These are phyloP conservation scores for Elaphomyces granulatus DNA, from an alignment of 495 filamentous ascomycete genomes.

Conservation along the genomic window DNA sequence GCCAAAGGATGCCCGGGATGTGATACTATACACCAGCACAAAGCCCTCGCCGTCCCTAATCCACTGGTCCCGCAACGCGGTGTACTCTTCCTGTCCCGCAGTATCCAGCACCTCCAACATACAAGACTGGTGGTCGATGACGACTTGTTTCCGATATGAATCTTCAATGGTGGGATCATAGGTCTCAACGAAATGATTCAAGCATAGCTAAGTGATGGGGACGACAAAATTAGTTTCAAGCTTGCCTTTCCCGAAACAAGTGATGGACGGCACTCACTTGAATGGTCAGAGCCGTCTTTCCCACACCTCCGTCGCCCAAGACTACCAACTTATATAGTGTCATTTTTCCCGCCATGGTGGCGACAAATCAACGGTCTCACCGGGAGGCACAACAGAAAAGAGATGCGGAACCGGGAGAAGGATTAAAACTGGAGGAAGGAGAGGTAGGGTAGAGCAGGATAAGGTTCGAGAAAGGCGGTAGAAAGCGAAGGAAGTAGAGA, in stretches of 20 bases:
- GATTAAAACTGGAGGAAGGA: too few species aligned
- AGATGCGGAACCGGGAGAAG: too few species aligned
- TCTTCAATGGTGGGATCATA: constrained; percentile 98
- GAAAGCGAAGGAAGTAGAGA: too few species aligned
- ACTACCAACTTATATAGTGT: constrained; percentile 98
- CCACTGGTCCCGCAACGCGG: constrained; percentile 93
- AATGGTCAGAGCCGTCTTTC: constrained; percentile 95
- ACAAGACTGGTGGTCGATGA: constrained; percentile 90
- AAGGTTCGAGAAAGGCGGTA: too few species aligned
- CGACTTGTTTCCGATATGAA: constrained; percentile 95
- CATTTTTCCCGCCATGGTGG: constrained; percentile 65
- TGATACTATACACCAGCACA: constrained; percentile 95
- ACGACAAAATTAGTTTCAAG: too few species aligned
- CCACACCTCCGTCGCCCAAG: constrained; percentile 82
- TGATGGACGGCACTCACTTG: constrained; percentile 48
- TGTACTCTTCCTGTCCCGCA: constrained; percentile 98
- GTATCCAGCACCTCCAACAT: constrained; percentile 99
- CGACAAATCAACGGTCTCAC: too few species aligned
- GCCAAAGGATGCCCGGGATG: constrained; percentile 84
- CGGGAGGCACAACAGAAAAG: too few species aligned
- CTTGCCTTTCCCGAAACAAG: too few species aligned
- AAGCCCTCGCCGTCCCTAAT: constrained; percentile 97
- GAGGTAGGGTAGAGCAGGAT: too few species aligned
- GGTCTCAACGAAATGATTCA: constrained; percentile 71
- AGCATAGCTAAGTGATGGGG: constrained; percentile 48